phyloP scores from a whole-genome alignment of 148 eudicot species.

The Agrostemma githago region DNA sequence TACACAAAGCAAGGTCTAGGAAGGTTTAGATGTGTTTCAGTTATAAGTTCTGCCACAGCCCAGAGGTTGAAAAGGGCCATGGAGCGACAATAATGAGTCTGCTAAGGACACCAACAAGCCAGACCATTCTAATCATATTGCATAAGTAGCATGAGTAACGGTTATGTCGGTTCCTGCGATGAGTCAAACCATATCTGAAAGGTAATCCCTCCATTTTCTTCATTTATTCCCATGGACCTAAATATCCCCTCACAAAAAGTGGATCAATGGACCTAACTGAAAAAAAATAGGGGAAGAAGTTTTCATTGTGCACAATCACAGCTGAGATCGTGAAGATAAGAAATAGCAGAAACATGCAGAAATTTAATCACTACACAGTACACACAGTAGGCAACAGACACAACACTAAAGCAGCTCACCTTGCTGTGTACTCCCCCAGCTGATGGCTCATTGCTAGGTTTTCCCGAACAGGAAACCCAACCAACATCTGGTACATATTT shows the following conservation, averaged over 20 bases:
- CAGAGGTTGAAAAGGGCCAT: neutral
- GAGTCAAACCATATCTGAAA: neutral
- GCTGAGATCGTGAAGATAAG: neutral
- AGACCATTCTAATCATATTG: neutral
- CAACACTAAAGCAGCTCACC: constrained; percentile 33
- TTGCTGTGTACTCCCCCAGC: constrained; percentile 29
- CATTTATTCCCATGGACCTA: too few species aligned
- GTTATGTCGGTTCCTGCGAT: neutral
- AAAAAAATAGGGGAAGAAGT: too few species aligned
- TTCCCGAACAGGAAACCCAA: constrained; percentile 46
- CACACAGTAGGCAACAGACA: constrained; percentile 1
- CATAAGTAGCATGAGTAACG: neutral
- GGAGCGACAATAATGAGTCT: neutral
- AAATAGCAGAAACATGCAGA: neutral
- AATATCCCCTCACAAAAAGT: too few species aligned
- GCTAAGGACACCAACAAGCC: constrained; percentile 6
- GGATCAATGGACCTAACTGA: too few species aligned
- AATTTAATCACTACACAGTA: neutral
- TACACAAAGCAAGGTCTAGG: neutral
- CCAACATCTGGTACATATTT: constrained; percentile 45
- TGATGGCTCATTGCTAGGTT: constrained; percentile 26
- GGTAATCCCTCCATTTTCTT: too few species aligned
- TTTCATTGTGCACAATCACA: neutral
- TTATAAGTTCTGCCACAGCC: neutral
- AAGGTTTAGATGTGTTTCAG: neutral